Conservation (phyloP, 2,329 filamentous ascomycete species). For the Pyricularia sp. region DNA sequence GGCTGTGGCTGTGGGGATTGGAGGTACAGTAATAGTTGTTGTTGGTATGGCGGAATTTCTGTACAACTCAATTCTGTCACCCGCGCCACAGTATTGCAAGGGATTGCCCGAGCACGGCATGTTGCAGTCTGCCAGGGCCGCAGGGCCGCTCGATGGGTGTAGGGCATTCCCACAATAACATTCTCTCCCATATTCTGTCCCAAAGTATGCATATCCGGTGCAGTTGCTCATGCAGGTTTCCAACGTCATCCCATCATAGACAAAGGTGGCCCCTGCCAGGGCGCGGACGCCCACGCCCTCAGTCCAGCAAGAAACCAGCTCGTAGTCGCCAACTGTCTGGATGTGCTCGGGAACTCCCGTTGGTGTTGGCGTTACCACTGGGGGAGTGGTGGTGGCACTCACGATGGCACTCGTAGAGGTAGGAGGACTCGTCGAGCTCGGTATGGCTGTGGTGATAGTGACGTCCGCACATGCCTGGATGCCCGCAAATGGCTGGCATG, state of each 20-base stretch:
- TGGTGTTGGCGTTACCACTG: constrained; percentile 16
- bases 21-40: neutral
- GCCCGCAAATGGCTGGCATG: constrained; percentile 30
- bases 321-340: constrained; percentile 31
- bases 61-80: constrained; percentile 23
- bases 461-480: constrained; percentile 19
- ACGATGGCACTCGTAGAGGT: constrained; percentile 18
- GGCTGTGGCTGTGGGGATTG: constrained; percentile 16
- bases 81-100: constrained; percentile 26
- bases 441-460: constrained; percentile 11
- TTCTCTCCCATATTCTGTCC: constrained; percentile 39
- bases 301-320: constrained; percentile 37
- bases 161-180: constrained; percentile 41
- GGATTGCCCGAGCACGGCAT: constrained; percentile 25
- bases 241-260: constrained; percentile 39
- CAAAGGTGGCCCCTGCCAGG: constrained; percentile 27
- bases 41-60: constrained; percentile 10
- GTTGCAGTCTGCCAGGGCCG: constrained; percentile 24
- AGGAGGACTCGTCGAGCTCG: constrained; percentile 10
- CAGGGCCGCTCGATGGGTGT: constrained; percentile 19
- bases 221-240: constrained; percentile 37
- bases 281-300: constrained; percentile 35
- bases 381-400: constrained; percentile 9
- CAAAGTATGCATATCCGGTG: constrained; percentile 36
- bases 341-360: constrained; percentile 25